A percentile compares a stretch with the other conserved stretches of the same genome.
These are phyloP conservation scores for Phytophthora vignae DNA, from an alignment of 352 stramenopile species.

Conservation along the genomic window DNA sequence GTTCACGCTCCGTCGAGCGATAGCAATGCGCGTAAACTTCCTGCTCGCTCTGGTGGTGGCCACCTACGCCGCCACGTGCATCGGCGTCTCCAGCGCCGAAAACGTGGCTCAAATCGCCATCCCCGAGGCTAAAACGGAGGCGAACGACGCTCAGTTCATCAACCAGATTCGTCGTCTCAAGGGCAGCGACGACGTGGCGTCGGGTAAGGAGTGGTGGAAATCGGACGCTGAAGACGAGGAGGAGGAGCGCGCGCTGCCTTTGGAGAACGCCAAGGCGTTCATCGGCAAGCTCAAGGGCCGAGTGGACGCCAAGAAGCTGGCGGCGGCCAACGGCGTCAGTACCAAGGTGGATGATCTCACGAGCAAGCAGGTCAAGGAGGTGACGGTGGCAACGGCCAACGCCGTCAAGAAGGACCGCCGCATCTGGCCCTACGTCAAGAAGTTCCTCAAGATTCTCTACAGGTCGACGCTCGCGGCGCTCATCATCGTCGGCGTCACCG, in stretches of 20 bases:
- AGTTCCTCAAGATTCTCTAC: constrained; percentile 16
- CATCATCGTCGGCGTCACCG: constrained; percentile 12
- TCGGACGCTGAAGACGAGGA: not conserved
- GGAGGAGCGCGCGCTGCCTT: not conserved
- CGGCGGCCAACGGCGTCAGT: not conserved
- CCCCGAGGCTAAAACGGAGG: not conserved
- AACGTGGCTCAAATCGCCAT: constrained; percentile 1
- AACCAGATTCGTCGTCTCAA: constrained; percentile 6
- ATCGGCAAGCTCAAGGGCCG: not conserved
- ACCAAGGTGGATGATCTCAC: constrained; percentile 1
- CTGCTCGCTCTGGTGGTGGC: constrained; percentile 7
- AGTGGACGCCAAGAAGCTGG: not conserved
- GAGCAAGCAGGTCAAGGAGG: constrained; percentile 9
- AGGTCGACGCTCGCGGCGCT: constrained; percentile 3
- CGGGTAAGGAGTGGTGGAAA: constrained; percentile 17
- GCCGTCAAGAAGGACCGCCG: constrained; percentile 25
- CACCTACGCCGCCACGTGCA: constrained; percentile 10
- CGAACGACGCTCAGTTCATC: not conserved
- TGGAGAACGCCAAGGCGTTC: not conserved
- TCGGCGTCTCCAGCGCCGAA: constrained; percentile 9
- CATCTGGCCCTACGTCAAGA: constrained; percentile 13
- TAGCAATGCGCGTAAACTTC: constrained; percentile 2
- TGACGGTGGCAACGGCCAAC: not conserved
- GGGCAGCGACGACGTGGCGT: not conserved
- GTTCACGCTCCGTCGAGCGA: too few species aligned